Evolutionary conservation across 1,284 basidiomycete species (phyloP).

Genomic region (Veloporphyrellus conicus): DNA sequence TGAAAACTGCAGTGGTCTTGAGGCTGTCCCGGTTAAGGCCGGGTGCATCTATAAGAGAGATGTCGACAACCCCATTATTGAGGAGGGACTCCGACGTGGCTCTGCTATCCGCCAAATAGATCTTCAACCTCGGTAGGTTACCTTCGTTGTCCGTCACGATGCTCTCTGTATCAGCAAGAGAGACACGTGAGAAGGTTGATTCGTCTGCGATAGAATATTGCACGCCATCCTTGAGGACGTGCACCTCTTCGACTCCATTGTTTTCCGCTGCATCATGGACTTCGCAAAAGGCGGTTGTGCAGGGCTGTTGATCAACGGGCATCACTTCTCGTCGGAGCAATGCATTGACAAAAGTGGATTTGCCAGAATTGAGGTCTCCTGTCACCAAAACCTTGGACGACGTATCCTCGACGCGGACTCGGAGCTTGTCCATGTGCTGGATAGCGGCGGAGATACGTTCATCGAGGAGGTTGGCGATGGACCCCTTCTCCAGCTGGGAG

Average conservation of each 20-base stretch:
- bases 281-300: constrained; percentile 96
- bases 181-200: constrained; percentile 70
- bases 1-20: constrained; percentile 94
- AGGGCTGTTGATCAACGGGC: constrained; percentile 97
- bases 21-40: constrained; percentile 95
- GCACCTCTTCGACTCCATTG: constrained; percentile 75
- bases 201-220: constrained; percentile 73
- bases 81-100: constrained; percentile 78
- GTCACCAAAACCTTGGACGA: constrained; percentile 97
- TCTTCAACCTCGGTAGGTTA: constrained; percentile 70
- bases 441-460: constrained; percentile 78
- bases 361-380: constrained; percentile 98
- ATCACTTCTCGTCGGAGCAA: constrained; percentile 86
- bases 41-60: constrained; percentile 97
- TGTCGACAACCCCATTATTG: constrained; percentile 95
- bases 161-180: constrained; percentile 71
- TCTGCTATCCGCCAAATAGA: constrained; percentile 78
- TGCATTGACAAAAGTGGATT: constrained; percentile 97
- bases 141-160: constrained; percentile 80
- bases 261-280: constrained; percentile 91
- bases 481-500: constrained; percentile 86
- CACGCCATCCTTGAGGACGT: constrained; percentile 66
- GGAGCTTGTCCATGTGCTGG: constrained; percentile 81
- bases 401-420: constrained; percentile 83
- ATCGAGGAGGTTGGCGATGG: constrained; percentile 89